Evolutionary conservation across 2,329 filamentous ascomycete species (phyloP), one percentile per base, ranked within the genome.

Genomic region (Diplodia intermedia): DNA sequence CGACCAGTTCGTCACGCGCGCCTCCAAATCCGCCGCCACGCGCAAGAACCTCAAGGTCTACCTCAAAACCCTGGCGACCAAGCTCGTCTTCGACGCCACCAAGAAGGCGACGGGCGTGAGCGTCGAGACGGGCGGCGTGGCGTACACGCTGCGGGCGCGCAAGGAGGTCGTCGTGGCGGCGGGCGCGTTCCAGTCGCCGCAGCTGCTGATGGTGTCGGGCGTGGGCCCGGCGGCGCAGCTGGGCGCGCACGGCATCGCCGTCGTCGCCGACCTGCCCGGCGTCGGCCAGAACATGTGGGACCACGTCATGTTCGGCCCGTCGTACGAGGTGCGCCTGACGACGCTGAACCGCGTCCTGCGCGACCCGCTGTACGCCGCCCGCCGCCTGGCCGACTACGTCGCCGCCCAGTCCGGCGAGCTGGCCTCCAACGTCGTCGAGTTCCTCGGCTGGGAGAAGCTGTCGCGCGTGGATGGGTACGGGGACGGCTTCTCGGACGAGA

Each of bases 41-140:
- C n/a, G n/a, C n/a, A n/a, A n/a, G 7, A 68, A 62, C 3, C 36
- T 68, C 15, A 69, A 66, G n/a, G 72, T 81, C 0, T 81, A 78
- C 66, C 71, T 72, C 18, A 70, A 69, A 9, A 77, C 78, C 9
- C 69, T 76, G 36, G 79, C 75, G 0, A 73, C 75, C 54, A 76
- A 75, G 62, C 75, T 82, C 38, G 36, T 80, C 3, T 81, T 81
- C 69, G 67, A 77, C 55, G 52, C 12, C 3, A 49, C 67, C 40
- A 73, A 74, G 62, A 70, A 38, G 2, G 75, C 75, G 1, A 75
- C 68, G 4, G 74, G 74, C 23, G 74, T 75, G 4, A 33, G 40
- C 2, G 67, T 75, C 11, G 54, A 69, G 3, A 70, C 70, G 0
- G 38, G 54, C 8, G 70, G 70, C 1, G 43, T 54, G 55, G 33